Base-by-base conservation (phyloP, 352 stramenopile species). In the Aphanomyces euteiches region DNA sequence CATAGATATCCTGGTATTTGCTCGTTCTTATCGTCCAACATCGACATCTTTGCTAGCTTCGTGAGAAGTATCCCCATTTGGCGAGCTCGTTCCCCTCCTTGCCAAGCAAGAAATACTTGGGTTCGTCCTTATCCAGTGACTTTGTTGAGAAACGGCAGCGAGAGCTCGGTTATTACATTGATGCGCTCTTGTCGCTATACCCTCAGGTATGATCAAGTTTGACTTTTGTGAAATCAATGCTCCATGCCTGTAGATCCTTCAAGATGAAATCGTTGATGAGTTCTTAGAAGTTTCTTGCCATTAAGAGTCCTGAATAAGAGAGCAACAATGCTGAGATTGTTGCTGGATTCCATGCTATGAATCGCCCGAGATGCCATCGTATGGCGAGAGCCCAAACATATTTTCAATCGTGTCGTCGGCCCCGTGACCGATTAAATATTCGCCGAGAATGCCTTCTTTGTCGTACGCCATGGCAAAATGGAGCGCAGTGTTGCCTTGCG, bases 391-490 rank as follows among this genome's bases (percentile, higher is more conserved):
- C 19, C 90, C 91, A 64, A 88, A 96, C 19, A 84, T 85, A 79
- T 99, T 99, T 70, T 96, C 87, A 66, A 98, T 90, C 34, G 87
- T 96, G 72, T 98, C 92, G 74, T 98, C 90, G 7, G 94, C 90
- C 48, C 93, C 94, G 66, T 90, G 88, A n/a, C 83, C 80, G 72
- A 98, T 98, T 48, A 98, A 76, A 77, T 90, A 97, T 78, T 98
- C 90, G 65, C 85, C 93, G 5, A 98, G 74, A 41, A 85, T 79
- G 43, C 92, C 92, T 72, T 96, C 85, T 0, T 81, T 50, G 75
- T 98, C 93, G 78, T 97, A 97, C 4, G 88, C 87, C 86, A 98
- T 96, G 5, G 94, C 94, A 70, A 96, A 98, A 72, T 98, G 94
- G 56, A 98, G 77, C 36, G 93, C 77, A 15, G 94, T 98, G 77